Base-by-base conservation (phyloP, 257 asterid species). In the Datura wrightii region DNA sequence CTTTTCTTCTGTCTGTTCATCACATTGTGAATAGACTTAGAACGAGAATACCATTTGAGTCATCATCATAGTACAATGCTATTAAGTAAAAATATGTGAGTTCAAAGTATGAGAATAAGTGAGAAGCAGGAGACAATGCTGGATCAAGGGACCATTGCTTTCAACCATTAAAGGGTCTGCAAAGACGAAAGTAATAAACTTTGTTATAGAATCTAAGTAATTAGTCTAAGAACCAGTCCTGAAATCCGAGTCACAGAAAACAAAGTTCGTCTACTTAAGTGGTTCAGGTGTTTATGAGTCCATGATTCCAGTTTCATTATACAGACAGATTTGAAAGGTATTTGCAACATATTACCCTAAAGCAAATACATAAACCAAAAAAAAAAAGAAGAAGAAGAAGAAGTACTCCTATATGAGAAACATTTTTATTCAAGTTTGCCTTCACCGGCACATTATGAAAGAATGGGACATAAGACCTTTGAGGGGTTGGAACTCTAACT, bases 1-100 rank as follows among this genome's bases (percentile, higher is more conserved):
- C 86, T 87, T 92, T 90, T 95, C 99, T 90, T 95, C 98, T 15
- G 88, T 89, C 99, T 97, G 95, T 74, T 50, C 70, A 67, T 67
- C 39, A 74, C 41, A 83, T 52, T 16, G 54, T 37, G 44, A 67
- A 83, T 50, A 67, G 36, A 15, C 48, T 78, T 78, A 52, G 63
- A 52, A 52, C 18, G 15, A 78, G 63, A 78, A 34, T 69, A 41
- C 42, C 41, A 48, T 41, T 74, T 11, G 37, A 78, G 63, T 78
- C 14, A 8, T 71, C 46, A 52, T 52, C 48, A 78, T 52, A 34
- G 16, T 34, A 52, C 63, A 34, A 15, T 34, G 63, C 46, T 14
- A 78, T 78, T 78, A 78, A 78, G 44, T 31, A 78, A 52, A 52
- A 41, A 78, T 78, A 78, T 11, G 41, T 19, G 63, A 78, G 63